Percentiles rank a stretch among this genome's conserved stretches.
These are phyloP conservation scores for Agrocybe chaxingu DNA, from an alignment of 768 basidiomycete genomes.

Conservation along the genomic window DNA sequence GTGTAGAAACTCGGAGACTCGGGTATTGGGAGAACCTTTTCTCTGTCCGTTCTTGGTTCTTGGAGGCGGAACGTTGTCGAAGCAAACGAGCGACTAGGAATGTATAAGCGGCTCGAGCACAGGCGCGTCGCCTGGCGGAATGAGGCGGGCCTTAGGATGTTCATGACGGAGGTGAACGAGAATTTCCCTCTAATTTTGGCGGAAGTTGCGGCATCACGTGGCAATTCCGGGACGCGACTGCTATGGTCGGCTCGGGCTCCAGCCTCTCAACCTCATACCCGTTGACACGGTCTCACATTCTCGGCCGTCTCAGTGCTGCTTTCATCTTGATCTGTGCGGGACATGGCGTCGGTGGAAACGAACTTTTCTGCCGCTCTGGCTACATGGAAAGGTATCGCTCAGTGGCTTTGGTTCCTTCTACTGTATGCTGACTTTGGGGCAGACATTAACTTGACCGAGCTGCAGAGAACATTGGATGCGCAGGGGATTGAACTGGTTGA, in stretches of 20 bases:
- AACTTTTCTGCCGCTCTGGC: slow-evolving; percentile 92
- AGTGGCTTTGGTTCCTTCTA: background rate
- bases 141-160: slow-evolving; percentile 14
- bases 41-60: slow-evolving; percentile 3
- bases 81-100: slow-evolving; percentile 12
- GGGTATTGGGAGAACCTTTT: slow-evolving; percentile 32
- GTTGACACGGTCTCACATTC: background rate
- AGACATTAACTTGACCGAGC: slow-evolving; percentile 87
- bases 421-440: background rate
- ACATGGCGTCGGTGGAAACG: slow-evolving; percentile 44
- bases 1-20: slow-evolving; percentile 83
- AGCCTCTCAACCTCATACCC: background rate
- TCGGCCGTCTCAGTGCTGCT: background rate
- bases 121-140: slow-evolving; percentile 13
- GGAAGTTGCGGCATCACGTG: slow-evolving; percentile 21
- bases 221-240: slow-evolving; percentile 12
- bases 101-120: slow-evolving; percentile 1
- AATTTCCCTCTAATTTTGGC: slow-evolving; percentile 5
- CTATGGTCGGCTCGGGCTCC: background rate
- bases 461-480: slow-evolving; percentile 89
- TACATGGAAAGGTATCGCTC: slow-evolving; percentile 79
- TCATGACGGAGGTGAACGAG: slow-evolving; percentile 11
- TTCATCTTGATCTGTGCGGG: background rate
- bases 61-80: slow-evolving; percentile 10
- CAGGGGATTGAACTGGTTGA: slow-evolving; percentile 96